Conservation (phyloP, 176 grass and related monocot species). For the Cenchrus purpureus region DNA sequence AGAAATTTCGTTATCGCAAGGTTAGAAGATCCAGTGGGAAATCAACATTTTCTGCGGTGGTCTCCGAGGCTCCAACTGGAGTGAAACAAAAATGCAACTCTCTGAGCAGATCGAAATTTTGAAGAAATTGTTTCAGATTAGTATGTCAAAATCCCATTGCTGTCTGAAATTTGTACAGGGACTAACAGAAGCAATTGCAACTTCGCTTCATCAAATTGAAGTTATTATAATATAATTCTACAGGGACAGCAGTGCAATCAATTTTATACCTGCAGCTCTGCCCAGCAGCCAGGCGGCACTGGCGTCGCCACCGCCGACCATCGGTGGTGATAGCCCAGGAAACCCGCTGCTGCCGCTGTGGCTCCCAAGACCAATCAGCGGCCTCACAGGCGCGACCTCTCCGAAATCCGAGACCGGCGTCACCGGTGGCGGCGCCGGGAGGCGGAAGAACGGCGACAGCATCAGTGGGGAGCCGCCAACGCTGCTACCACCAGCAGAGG, state of each 20-base stretch:
- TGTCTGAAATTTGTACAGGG: not conserved
- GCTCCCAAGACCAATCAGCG: conserved; percentile 23
- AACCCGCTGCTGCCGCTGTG: conserved; percentile 5
- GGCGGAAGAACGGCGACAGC: conserved; percentile 57
- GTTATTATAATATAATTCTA: not conserved
- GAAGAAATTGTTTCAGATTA: not conserved
- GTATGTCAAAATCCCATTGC: not conserved
- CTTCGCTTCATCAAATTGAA: not conserved
- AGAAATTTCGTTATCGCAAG: conserved; percentile 33
- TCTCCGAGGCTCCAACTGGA: not conserved
- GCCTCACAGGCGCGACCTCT: conserved; percentile 27
- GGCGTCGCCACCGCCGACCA: not conserved
- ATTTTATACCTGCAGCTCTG: conserved; percentile 42
- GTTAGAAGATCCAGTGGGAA: conserved; percentile 5
- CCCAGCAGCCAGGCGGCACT: not conserved
- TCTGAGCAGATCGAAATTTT: not conserved
- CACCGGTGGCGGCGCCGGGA: not conserved
- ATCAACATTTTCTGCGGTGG: not conserved
- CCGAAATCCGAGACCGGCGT: not conserved
- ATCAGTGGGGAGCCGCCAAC: not conserved
- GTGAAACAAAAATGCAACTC: not conserved
- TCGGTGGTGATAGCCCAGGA: not conserved
- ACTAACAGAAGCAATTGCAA: not conserved
- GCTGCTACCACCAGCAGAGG: not conserved
- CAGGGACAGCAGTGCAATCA: not conserved